Conservation (phyloP, 1,284 basidiomycete genomes). For the Amylostereum chailletii region DNA sequence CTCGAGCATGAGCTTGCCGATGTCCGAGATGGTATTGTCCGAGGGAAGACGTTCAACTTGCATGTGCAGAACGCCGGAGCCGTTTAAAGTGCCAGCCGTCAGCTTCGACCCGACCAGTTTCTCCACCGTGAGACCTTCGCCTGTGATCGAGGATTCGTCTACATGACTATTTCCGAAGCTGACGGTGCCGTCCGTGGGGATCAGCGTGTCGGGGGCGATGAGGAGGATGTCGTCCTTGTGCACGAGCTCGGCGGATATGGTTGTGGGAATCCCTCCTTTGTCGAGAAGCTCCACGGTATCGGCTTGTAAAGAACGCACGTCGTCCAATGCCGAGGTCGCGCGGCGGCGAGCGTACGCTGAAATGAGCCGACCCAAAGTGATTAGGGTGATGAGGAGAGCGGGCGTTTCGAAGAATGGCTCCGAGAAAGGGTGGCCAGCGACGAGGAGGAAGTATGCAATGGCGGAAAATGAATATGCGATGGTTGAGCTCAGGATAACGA, state of each 20-base stretch:
- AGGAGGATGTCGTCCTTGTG: conserved; percentile 30
- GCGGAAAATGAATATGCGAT: conserved; percentile 36
- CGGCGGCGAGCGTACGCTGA: conserved; percentile 31
- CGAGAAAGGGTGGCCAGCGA: conserved; percentile 23
- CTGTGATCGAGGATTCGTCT: conserved; percentile 38
- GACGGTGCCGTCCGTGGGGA: conserved; percentile 36
- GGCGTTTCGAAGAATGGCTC: conserved; percentile 40
- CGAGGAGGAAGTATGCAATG: conserved; percentile 29
- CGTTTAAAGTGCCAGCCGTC: conserved; percentile 32
- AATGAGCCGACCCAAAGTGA: conserved; percentile 33
- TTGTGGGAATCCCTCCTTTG: conserved; percentile 11
- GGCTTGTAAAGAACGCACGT: conserved; percentile 27
- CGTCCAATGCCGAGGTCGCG: conserved; percentile 23
- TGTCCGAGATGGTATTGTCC: conserved; percentile 35
- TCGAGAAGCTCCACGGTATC: conserved; percentile 23
- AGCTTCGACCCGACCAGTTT: conserved; percentile 26
- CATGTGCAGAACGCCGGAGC: conserved; percentile 27
- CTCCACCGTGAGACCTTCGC: conserved; percentile 32
- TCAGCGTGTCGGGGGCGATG: conserved; percentile 24
- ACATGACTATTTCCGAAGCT: conserved; percentile 27
- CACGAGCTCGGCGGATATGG: conserved; percentile 27
- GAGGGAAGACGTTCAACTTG: conserved; percentile 27
- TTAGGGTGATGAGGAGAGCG: conserved; percentile 34
- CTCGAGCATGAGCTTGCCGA: conserved; percentile 28
- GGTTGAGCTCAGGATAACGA: conserved; percentile 32